Evolutionary conservation across 2,329 filamentous ascomycete species (phyloP).

Genomic region (Fonsecaea pugnacius): DNA sequence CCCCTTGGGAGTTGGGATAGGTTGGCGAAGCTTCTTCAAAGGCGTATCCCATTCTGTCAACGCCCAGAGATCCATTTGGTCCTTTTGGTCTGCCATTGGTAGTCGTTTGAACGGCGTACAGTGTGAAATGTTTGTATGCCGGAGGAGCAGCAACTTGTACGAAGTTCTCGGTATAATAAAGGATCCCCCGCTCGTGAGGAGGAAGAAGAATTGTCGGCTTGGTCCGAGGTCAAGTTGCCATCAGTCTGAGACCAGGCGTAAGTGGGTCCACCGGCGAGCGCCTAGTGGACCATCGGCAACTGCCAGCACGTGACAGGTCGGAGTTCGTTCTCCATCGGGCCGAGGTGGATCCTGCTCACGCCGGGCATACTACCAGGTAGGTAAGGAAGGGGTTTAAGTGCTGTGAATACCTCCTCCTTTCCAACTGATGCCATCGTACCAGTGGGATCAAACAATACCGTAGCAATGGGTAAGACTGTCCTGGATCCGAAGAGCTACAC

Average conservation of each 20-base stretch:
- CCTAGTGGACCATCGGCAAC: no score
- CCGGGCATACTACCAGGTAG: no score
- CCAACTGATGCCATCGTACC: no score
- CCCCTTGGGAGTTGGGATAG: constrained; percentile 5
- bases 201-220: background rate
- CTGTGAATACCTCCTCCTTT: no score
- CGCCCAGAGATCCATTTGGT: constrained; percentile 23
- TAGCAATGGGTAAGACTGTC: background rate
- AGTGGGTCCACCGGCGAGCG: no score
- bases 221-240: background rate
- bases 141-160: background rate
- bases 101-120: background rate
- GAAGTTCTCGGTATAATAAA: background rate
- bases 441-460: background rate
- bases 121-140: background rate
- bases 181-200: background rate
- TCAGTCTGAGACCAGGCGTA: no score
- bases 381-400: no score
- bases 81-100: constrained; percentile 11
- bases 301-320: no score
- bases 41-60: constrained; percentile 25
- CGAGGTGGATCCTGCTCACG: no score
- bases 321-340: no score
- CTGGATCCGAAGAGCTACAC: constrained; percentile 3
- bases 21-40: constrained; percentile 20